phyloP scores from a whole-genome alignment of 257 asterid species.

The Ballota nigra region DNA sequence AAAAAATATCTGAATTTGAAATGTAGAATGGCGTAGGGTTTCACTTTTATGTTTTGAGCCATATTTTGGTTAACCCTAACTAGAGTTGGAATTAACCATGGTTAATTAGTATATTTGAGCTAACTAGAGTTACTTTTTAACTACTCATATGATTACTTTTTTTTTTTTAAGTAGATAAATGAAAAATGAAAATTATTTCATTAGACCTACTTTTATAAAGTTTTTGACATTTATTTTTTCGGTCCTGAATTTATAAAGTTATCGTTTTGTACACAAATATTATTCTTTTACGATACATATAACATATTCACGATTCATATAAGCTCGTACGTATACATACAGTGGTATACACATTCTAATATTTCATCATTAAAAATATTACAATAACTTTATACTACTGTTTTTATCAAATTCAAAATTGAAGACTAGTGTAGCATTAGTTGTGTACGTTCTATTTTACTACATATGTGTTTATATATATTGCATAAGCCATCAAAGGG shows the following conservation, averaged over 20 bases:
- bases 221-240: neutral
- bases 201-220: neutral
- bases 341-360: neutral
- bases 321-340: neutral
- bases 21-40: constrained; percentile 27
- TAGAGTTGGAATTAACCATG: constrained; percentile 30
- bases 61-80: constrained; percentile 39
- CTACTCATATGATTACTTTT: neutral
- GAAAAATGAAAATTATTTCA: neutral
- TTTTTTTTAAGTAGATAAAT: neutral
- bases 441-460: no score
- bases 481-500: neutral
- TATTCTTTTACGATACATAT: no score
- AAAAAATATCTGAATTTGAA: constrained; percentile 35
- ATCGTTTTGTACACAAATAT: neutral
- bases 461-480: neutral
- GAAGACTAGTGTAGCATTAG: neutral
- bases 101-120: constrained; percentile 21
- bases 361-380: neutral
- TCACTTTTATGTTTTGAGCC: constrained; percentile 31
- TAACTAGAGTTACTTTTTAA: constrained; percentile 41
- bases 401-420: no score
- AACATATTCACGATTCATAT: neutral
- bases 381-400: neutral
- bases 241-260: neutral